Conservation (phyloP, 2,329 filamentous ascomycete genomes). For the Chaetoscypha palmicola region DNA sequence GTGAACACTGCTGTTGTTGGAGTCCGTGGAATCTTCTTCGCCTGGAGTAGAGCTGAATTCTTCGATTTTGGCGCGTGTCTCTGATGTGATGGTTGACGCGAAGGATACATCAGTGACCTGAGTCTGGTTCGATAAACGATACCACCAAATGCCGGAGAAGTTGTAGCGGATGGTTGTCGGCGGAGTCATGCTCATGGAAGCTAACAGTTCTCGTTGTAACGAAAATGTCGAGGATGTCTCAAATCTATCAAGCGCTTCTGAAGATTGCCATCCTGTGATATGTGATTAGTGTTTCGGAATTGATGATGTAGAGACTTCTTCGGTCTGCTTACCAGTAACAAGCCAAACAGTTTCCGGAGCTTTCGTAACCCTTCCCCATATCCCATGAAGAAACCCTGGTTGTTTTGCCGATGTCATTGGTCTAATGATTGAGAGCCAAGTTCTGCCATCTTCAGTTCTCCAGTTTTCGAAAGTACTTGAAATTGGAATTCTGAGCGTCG, state of each 20-base stretch:
- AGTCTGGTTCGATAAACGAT: neutral
- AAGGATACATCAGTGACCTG: constrained; percentile 1
- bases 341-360: neutral
- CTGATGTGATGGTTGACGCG: neutral
- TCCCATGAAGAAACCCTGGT: constrained; percentile 2
- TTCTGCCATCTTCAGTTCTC: neutral
- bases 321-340: neutral
- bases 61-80: neutral
- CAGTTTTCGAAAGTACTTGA: neutral
- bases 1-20: neutral
- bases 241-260: neutral
- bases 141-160: constrained; percentile 1
- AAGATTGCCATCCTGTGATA: neutral
- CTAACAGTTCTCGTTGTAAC: neutral
- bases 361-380: constrained; percentile 1
- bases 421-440: constrained; percentile 3
- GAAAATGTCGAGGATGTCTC: neutral
- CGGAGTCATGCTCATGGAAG: neutral
- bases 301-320: neutral
- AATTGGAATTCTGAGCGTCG: neutral
- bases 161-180: neutral
- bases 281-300: neutral
- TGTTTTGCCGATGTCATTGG: neutral
- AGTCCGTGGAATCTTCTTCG: neutral
- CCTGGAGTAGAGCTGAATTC: neutral